Evolutionary conservation across 257 asterid genomes (phyloP), one percentile per base, ranked within the genome.

Genomic region (Linderniella brevidens): DNA sequence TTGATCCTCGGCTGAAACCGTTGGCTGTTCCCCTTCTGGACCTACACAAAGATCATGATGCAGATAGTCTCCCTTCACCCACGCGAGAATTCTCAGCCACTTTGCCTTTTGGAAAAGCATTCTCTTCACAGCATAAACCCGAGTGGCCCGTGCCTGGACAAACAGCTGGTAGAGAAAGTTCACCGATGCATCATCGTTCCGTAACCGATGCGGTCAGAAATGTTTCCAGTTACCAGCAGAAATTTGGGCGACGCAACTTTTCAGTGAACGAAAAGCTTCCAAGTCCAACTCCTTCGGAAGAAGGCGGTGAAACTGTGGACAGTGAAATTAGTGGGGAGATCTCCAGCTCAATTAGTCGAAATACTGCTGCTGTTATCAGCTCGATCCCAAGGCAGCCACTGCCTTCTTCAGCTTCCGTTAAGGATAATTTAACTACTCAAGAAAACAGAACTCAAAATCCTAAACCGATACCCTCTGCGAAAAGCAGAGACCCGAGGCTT

Each of bases 271-370:
- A 77, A 35, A 64, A 70, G 42, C 87, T 90, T 58, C 98, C 98
- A 39, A 90, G 98, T 62, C 98, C 98, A 48, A 90, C 98, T 37
- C 98, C 98, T 53, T 90, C 98, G 4, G 94, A 71, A 66, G 93
- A 85, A 44, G 86, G 70, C 53, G 78, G 77, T 58, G 49, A 56
- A 59, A 53, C 47, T 61, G 92, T 67, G 41, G 84, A 73, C 60
- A 75, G 63, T 64, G 96, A 84, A 41, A 65, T 53, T 25, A 49
- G 64, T 44, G 92, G 66, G 46, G 98, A 85, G 74, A 76, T 90
- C 52, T 63, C 86, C 53, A 81, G 98, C 64, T 64, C 75, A 60
- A 17, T 59, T 60, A 43, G 45, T 46, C 70, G 46, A 48, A 68
- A 65, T 47, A 49, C 25, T 50, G 49, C 57, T 65, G 55, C 52